phyloP scores from a whole-genome alignment of 2,329 filamentous ascomycete species.

The Aspergillus arachidicola region DNA sequence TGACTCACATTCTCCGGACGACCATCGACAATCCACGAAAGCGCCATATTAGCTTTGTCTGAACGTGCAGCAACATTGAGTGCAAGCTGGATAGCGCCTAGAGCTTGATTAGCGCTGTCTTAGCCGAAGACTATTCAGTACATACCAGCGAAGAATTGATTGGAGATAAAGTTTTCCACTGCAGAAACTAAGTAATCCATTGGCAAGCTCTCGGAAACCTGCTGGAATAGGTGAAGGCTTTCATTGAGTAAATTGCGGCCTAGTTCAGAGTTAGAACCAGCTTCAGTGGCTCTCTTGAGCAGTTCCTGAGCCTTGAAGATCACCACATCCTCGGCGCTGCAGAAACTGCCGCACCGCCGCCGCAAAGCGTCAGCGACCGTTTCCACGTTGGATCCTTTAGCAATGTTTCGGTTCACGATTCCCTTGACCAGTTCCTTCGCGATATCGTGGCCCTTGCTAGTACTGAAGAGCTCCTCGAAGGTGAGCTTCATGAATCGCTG shows the following conservation, averaged over 20 bases:
- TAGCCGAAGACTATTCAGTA: slow-evolving; percentile 22
- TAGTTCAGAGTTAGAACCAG: slow-evolving; percentile 71
- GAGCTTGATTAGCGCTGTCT: slow-evolving; percentile 16
- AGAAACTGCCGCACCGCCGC: slow-evolving; percentile 93
- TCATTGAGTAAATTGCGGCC: slow-evolving; percentile 83
- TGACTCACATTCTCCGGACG: slow-evolving; percentile 60
- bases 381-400: slow-evolving; percentile 95
- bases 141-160: slow-evolving; percentile 82
- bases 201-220: slow-evolving; percentile 81
- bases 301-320: slow-evolving; percentile 98
- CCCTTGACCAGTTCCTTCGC: slow-evolving; percentile 95
- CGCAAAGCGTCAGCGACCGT: slow-evolving; percentile 94
- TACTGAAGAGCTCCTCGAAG: slow-evolving; percentile 85
- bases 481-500: slow-evolving; percentile 75
- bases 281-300: slow-evolving; percentile 82
- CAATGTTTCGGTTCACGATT: slow-evolving; percentile 97
- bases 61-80: slow-evolving; percentile 79
- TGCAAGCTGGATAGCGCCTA: slow-evolving; percentile 80
- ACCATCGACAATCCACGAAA: slow-evolving; percentile 85
- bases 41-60: slow-evolving; percentile 82
- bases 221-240: slow-evolving; percentile 82
- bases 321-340: slow-evolving; percentile 93
- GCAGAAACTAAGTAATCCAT: slow-evolving; percentile 78
- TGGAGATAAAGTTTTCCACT: slow-evolving; percentile 73
- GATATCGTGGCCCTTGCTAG: slow-evolving; percentile 76